These are phyloP conservation scores for Teunomyces atbi DNA, from an alignment of 805 yeast species.

Conservation along the genomic window DNA sequence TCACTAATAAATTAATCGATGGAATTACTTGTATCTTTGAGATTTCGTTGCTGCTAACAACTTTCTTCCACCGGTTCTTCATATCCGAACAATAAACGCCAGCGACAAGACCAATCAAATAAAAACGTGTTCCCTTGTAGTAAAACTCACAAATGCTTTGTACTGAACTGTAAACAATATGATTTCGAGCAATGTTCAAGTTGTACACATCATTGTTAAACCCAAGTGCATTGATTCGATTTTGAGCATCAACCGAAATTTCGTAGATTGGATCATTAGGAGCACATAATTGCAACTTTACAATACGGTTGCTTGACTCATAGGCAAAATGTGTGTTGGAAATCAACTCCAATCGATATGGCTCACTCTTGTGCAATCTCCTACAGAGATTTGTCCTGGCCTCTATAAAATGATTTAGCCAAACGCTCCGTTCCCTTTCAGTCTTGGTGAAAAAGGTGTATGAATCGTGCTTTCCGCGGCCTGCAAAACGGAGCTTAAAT, in stretches of 20 bases:
- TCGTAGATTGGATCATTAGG: slow-evolving; percentile 51
- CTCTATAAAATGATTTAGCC: slow-evolving; percentile 53
- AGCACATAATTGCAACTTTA: slow-evolving; percentile 52
- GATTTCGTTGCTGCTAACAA: slow-evolving; percentile 51
- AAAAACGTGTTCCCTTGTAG: slow-evolving; percentile 44
- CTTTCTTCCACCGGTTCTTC: slow-evolving; percentile 55
- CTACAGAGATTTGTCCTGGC: slow-evolving; percentile 42
- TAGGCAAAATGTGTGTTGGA: slow-evolving; percentile 64
- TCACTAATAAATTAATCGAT: slow-evolving; percentile 52
- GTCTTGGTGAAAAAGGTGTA: slow-evolving; percentile 50
- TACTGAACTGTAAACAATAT: slow-evolving; percentile 34
- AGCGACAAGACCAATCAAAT: slow-evolving; percentile 56
- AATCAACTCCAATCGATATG: slow-evolving; percentile 52
- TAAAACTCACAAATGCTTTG: slow-evolving; percentile 46
- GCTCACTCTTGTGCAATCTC: slow-evolving; percentile 42
- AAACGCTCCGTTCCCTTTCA: slow-evolving; percentile 50
- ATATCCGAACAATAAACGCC: slow-evolving; percentile 61
- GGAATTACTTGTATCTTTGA: slow-evolving; percentile 61
- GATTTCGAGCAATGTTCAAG: slow-evolving; percentile 17
- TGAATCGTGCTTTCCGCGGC: slow-evolving; percentile 52
- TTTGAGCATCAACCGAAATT: slow-evolving; percentile 20
- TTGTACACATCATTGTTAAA: slow-evolving; percentile 25
- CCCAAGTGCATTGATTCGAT: slow-evolving; percentile 20
- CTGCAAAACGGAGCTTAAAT: slow-evolving; percentile 57
- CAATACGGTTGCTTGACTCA: slow-evolving; percentile 50